phyloP scores from a whole-genome alignment of 2,329 filamentous ascomycete species.

The Pseudocercospora pini-densiflorae region DNA sequence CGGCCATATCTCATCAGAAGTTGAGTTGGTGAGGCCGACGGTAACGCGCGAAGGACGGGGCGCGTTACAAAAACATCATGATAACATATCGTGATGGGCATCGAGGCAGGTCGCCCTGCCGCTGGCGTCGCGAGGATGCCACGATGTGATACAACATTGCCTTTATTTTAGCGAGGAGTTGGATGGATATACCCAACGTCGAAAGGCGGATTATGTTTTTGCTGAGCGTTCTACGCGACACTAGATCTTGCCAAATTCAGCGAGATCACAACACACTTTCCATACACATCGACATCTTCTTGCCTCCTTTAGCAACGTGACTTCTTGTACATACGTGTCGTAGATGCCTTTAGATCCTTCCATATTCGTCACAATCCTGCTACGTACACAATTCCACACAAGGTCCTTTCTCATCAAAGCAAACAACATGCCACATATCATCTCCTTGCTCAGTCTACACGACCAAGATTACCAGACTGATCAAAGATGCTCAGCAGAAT shows the following conservation, averaged over 20 bases:
- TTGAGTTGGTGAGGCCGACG: background rate
- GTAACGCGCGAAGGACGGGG: background rate
- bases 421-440: background rate
- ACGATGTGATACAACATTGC: background rate
- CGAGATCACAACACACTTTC: background rate
- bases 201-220: background rate
- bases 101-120: background rate
- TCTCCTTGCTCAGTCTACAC: too few species aligned
- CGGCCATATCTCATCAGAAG: background rate
- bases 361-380: too few species aligned
- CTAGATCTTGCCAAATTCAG: background rate
- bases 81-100: background rate
- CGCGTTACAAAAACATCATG: background rate
- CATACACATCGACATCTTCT: background rate
- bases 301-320: background rate
- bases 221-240: background rate
- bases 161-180: background rate
- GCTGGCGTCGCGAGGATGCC: background rate
- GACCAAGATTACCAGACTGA: too few species aligned
- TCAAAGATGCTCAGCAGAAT: background rate
- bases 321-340: too few species aligned
- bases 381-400: too few species aligned
- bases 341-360: too few species aligned
- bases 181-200: background rate
- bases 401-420: background rate